A percentile compares a stretch with the other conserved stretches of the same genome.
Evolutionary conservation across 306 rosid species (phyloP).

Genomic region (Astragalus membranaceus): DNA sequence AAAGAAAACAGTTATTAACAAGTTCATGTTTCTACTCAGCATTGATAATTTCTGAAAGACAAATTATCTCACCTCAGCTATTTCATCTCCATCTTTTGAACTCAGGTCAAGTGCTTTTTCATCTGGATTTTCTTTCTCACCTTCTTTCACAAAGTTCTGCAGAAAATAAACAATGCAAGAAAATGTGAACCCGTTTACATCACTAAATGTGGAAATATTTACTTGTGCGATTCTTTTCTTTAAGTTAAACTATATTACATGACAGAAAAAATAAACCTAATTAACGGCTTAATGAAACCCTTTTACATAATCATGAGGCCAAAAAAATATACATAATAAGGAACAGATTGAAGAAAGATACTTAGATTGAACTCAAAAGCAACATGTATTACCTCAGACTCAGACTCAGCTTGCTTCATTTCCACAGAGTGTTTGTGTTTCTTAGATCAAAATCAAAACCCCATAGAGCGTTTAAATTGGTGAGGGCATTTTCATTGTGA

Average conservation of each 20-base stretch:
- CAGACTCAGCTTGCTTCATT: not conserved
- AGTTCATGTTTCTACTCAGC: not conserved
- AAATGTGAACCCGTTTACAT: not conserved
- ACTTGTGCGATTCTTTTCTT: not conserved
- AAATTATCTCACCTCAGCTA: slow-evolving; percentile 19
- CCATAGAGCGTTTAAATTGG: no score
- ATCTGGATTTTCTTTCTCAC: not conserved
- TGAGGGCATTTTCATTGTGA: not conserved
- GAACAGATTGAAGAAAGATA: not conserved
- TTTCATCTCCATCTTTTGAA: slow-evolving; percentile 13
- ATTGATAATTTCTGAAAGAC: not conserved
- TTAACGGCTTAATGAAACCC: not conserved
- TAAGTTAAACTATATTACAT: not conserved
- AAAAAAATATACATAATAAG: no score
- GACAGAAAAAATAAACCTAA: not conserved
- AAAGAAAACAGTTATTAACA: not conserved
- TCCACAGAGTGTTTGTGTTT: not conserved
- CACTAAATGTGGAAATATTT: not conserved
- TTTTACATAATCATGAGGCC: not conserved
- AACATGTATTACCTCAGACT: not conserved
- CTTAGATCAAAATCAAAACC: no score
- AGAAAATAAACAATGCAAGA: not conserved
- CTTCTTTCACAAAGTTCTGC: slow-evolving; percentile 8
- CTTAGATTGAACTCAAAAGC: not conserved
- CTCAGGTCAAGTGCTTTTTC: not conserved